Conservation (phyloP, 106 monocot species). For the Amphibolis antarctica region DNA sequence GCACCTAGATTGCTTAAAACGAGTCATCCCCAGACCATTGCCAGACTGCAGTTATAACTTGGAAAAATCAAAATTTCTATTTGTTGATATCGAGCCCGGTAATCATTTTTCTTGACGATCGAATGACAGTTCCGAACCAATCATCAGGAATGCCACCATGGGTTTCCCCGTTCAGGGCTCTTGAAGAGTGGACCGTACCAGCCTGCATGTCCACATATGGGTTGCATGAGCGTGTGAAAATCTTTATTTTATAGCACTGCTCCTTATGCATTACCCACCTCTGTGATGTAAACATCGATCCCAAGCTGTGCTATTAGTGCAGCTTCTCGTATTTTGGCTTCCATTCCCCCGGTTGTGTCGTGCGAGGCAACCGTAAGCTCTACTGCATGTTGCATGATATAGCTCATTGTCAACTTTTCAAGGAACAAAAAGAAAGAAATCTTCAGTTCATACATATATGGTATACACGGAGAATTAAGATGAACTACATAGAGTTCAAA, state of each 20-base stretch:
- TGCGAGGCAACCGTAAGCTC: conserved; percentile 74
- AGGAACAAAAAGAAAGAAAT: too few relatives aligned
- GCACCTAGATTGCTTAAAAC: too few relatives aligned
- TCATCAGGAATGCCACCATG: conserved; percentile 22
- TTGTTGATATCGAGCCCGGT: too few relatives aligned
- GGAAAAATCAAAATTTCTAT: too few relatives aligned
- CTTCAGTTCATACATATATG: too few relatives aligned
- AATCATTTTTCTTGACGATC: conserved; percentile 3
- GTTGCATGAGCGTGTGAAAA: background rate
- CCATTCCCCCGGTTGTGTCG: conserved; percentile 97
- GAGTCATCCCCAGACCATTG: too few relatives aligned
- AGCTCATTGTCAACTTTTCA: too few relatives aligned
- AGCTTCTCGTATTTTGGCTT: conserved; percentile 82
- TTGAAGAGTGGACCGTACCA: conserved; percentile 56
- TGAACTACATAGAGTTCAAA: too few relatives aligned
- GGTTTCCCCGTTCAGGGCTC: conserved; percentile 64
- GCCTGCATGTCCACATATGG: conserved; percentile 30
- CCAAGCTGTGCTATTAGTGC: conserved; percentile 78
- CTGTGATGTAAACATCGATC: conserved; percentile 81
- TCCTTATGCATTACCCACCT: conserved; percentile 22
- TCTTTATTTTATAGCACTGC: background rate
- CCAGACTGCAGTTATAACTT: too few relatives aligned
- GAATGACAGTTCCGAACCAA: conserved; percentile 81
- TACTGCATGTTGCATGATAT: conserved; percentile 20
- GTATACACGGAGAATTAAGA: too few relatives aligned